These are phyloP conservation scores for Wallacemonas sp. DNA, from an alignment of 208 protist species.

Conservation along the genomic window DNA sequence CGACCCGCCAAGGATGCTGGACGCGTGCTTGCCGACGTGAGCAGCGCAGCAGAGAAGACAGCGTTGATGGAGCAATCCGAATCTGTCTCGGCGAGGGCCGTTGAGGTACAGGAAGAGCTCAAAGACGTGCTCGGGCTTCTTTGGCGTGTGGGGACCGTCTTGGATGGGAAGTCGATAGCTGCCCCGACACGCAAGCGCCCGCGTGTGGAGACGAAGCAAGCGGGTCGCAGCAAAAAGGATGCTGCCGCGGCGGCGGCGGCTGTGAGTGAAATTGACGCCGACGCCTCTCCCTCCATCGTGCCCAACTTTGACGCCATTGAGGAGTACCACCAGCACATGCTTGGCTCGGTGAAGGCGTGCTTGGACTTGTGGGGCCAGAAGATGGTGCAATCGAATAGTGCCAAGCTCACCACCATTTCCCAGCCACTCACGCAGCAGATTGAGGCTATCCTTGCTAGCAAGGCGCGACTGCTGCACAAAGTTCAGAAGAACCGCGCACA, in stretches of 20 bases:
- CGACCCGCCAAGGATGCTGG: conserved; percentile 5
- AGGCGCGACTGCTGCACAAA: conserved; percentile 51
- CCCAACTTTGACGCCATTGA: conserved; percentile 15
- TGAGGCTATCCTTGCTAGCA: conserved; percentile 55
- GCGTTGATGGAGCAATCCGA: conserved; percentile 14
- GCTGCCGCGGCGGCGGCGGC: neutral
- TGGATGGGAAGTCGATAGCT: neutral
- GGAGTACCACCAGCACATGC: conserved; percentile 43
- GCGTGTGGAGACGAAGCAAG: neutral
- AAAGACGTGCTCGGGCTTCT: conserved; percentile 26
- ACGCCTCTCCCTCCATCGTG: neutral
- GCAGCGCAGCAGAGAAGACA: conserved; percentile 21
- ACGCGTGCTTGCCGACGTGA: conserved; percentile 9
- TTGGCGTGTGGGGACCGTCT: conserved; percentile 19
- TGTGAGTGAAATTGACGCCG: neutral
- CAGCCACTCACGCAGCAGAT: conserved; percentile 84
- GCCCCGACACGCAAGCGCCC: conserved; percentile 5
- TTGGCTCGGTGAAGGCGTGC: conserved; percentile 42
- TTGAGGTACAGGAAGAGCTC: conserved; percentile 32
- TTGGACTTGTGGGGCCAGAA: conserved; percentile 79
- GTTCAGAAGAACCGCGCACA: conserved; percentile 79
- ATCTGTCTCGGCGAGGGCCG: conserved; percentile 11
- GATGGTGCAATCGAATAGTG: conserved; percentile 57
- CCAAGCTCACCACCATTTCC: conserved; percentile 60
- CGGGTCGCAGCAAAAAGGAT: neutral